These are phyloP conservation scores for Chaetomiaceae sp. DNA, from an alignment of 2,329 filamentous ascomycete genomes.

Conservation along the genomic window DNA sequence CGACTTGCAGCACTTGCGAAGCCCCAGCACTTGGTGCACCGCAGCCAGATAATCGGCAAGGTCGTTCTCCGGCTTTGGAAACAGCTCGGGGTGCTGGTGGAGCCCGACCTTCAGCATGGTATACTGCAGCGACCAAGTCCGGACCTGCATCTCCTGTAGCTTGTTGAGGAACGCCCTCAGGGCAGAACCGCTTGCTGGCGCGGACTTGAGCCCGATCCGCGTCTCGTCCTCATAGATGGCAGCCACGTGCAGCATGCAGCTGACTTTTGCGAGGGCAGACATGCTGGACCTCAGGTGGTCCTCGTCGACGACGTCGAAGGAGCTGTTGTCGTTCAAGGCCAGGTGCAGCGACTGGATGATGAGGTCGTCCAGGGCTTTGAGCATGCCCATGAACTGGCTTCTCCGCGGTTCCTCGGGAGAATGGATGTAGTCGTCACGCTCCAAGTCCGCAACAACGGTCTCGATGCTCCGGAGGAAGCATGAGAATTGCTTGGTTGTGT, in stretches of 20 bases:
- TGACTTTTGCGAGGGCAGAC: conserved; percentile 65
- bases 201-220: conserved; percentile 66
- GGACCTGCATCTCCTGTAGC: conserved; percentile 80
- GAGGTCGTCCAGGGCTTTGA: conserved; percentile 76
- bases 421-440: conserved; percentile 58
- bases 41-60: conserved; percentile 74
- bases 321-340: conserved; percentile 60
- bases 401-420: conserved; percentile 62
- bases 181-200: conserved; percentile 54
- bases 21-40: conserved; percentile 77
- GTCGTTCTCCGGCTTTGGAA: conserved; percentile 64
- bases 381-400: conserved; percentile 65
- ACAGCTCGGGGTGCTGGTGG: conserved; percentile 59
- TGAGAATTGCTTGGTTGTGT: conserved; percentile 81
- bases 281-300: conserved; percentile 71
- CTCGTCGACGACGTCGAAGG: conserved; percentile 81
- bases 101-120: conserved; percentile 72
- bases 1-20: conserved; percentile 78
- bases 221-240: conserved; percentile 81
- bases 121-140: conserved; percentile 85
- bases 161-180: conserved; percentile 60
- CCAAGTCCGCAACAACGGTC: conserved; percentile 63
- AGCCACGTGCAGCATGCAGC: conserved; percentile 71
- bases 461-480: conserved; percentile 84
- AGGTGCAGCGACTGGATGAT: conserved; percentile 67